Evolutionary conservation across 345 rosid genomes (phyloP), one percentile per base, ranked within the genome.

Genomic region (Tarenaya hassleriana): DNA sequence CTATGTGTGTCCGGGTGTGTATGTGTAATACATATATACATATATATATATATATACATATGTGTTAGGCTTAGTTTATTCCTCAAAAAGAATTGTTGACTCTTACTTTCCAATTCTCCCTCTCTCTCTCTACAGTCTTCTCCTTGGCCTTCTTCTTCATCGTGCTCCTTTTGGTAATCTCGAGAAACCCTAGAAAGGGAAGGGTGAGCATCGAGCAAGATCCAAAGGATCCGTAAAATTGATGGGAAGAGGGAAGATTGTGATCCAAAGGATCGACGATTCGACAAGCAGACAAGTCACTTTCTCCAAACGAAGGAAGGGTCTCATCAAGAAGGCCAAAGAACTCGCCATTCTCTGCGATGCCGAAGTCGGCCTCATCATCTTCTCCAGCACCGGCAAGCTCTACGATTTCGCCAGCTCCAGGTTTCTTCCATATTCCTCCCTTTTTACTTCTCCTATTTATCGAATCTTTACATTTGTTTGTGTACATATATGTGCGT

Each of bases 231-330:
- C 49, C 44, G 24, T 21, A 44, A 20, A 58, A 67, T 60, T 35
- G 42, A 69, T 69, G 73, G 73, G 68, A 47, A 69, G 73, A 63
- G 73, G 73, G 16, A 69, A 69, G 49, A 69, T 63, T 58, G 73
- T 69, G 69, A 69, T 69, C 52, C 69, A 59, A 63, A 69, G 69
- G 69, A 69, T 69, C 73, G 69, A 63, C 58, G 68, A 69, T 58
- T 69, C 69, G 5, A 58, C 73, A 0, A 69, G 73, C 57, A 63
- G 73, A 53, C 73, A 69, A 69, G 73, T 69, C 16, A 69, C 73
- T 63, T 69, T 69, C 69, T 69, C 73, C n/a, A 69, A 69, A 54
- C 29, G 73, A 63, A 69, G 73, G 58, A 69, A 69, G 48, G 73
- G 73, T 34, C 60, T 69, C 20, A 63, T 69, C 42, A 69, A 69